Conservation (phyloP, 1,139 yeast genomes). For the Trichomonascaceae sp. region DNA sequence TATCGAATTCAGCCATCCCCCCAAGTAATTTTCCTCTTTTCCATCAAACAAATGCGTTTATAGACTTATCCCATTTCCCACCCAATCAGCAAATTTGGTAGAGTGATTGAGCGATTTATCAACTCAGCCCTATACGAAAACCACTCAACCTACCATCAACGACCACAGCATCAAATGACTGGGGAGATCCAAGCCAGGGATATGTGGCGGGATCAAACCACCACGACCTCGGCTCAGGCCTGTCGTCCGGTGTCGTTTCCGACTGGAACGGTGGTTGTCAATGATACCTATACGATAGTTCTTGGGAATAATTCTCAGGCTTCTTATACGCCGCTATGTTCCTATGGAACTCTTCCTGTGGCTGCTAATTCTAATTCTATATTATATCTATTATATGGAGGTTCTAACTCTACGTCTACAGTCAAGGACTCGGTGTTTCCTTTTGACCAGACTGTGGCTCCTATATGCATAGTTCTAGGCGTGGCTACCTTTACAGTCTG, state of each 20-base stretch:
- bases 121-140: background rate
- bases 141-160: background rate
- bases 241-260: slow-evolving; percentile 15
- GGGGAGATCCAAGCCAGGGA: background rate
- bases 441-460: slow-evolving; percentile 17
- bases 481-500: slow-evolving; percentile 6
- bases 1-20: background rate
- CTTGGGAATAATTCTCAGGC: slow-evolving; percentile 10
- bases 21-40: background rate
- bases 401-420: background rate
- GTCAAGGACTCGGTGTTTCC: slow-evolving; percentile 14
- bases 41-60: background rate
- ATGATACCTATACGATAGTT: slow-evolving; percentile 15
- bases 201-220: slow-evolving; percentile 4
- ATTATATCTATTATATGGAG: background rate
- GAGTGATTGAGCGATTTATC: too few relatives aligned
- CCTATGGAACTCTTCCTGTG: slow-evolving; percentile 16
- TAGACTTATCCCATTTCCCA: background rate
- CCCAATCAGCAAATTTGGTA: background rate
- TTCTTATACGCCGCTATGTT: slow-evolving; percentile 18
- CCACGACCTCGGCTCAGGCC: slow-evolving; percentile 13
- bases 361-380: background rate
- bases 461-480: slow-evolving; percentile 9
- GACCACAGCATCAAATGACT: background rate
- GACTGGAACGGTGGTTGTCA: slow-evolving; percentile 16